Evolutionary conservation across 768 basidiomycete genomes (phyloP).

Genomic region (Agrocybe praecox): DNA sequence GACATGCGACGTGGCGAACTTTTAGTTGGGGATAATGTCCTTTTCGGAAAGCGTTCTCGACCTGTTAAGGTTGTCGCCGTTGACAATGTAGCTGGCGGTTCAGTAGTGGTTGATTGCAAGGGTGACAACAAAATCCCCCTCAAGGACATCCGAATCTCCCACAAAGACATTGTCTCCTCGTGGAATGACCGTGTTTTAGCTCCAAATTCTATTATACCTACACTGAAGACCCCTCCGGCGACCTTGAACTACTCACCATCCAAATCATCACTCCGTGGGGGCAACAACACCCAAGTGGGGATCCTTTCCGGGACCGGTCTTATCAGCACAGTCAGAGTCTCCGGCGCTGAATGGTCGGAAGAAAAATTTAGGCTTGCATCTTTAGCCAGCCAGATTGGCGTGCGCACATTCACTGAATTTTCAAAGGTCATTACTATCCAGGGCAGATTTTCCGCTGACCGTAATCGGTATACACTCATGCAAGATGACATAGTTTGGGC

Average conservation of each 20-base stretch:
- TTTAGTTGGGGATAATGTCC: constrained; percentile 58
- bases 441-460: constrained; percentile 43
- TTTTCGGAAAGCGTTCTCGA: constrained; percentile 32
- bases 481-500: constrained; percentile 49
- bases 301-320: constrained; percentile 55
- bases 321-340: constrained; percentile 54
- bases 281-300: constrained; percentile 28
- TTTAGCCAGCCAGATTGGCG: too few species aligned
- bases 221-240: constrained; percentile 32
- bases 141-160: constrained; percentile 49
- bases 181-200: constrained; percentile 59
- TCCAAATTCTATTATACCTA: constrained; percentile 43
- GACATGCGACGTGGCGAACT: constrained; percentile 58
- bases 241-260: constrained; percentile 52
- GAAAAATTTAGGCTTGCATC: too few species aligned
- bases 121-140: constrained; percentile 43
- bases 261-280: constrained; percentile 31
- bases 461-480: constrained; percentile 55
- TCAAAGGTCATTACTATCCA: constrained; percentile 55
- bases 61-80: constrained; percentile 35
- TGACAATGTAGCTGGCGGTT: constrained; percentile 24
- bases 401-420: constrained; percentile 44
- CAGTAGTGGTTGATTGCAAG: constrained; percentile 41
- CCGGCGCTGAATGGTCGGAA: constrained; percentile 1
- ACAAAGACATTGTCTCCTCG: constrained; percentile 46